Percentiles rank a stretch among this genome's conserved stretches.
phyloP scores from a whole-genome alignment of 1,139 yeast genomes.

The Candida sp. region DNA sequence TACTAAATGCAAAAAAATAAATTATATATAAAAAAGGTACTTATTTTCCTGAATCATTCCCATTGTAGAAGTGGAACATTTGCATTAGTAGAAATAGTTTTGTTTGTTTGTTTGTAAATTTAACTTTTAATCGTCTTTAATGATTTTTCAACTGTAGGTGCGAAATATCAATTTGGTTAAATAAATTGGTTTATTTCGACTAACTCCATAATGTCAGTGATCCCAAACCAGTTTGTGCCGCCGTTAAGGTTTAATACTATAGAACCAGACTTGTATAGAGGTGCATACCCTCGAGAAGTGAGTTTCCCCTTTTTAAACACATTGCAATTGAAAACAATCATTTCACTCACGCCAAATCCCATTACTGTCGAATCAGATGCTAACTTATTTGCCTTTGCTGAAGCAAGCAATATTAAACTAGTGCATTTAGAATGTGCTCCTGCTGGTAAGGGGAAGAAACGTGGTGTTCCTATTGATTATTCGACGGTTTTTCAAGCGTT shows the following conservation, averaged over 20 bases:
- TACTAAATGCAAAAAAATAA: too few species aligned
- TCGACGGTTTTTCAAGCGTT: constrained; percentile 58
- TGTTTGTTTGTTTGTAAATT: too few species aligned
- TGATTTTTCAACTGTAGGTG: too few species aligned
- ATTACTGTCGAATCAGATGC: constrained; percentile 53
- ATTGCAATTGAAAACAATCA: constrained; percentile 64
- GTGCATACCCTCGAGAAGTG: constrained; percentile 80
- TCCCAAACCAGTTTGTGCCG: constrained; percentile 55
- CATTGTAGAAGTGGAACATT: too few species aligned
- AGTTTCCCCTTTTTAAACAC: constrained; percentile 72
- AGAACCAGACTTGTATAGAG: constrained; percentile 71
- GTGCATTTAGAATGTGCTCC: constrained; percentile 67
- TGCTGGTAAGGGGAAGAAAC: constrained; percentile 71
- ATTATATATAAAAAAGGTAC: too few species aligned
- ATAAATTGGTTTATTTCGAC: not conserved
- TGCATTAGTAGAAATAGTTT: too few species aligned
- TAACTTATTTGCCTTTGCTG: constrained; percentile 49
- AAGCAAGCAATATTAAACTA: constrained; percentile 41
- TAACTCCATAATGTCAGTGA: constrained; percentile 3
- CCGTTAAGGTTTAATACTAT: constrained; percentile 78
- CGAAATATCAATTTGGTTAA: too few species aligned
- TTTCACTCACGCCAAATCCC: constrained; percentile 79
- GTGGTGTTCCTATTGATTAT: constrained; percentile 76
- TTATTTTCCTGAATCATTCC: too few species aligned
- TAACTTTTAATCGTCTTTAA: too few species aligned